Evolutionary conservation across 2,329 filamentous ascomycete genomes (phyloP), one percentile per base, ranked within the genome.

Genomic region (Pochonia chlamydosporia): DNA sequence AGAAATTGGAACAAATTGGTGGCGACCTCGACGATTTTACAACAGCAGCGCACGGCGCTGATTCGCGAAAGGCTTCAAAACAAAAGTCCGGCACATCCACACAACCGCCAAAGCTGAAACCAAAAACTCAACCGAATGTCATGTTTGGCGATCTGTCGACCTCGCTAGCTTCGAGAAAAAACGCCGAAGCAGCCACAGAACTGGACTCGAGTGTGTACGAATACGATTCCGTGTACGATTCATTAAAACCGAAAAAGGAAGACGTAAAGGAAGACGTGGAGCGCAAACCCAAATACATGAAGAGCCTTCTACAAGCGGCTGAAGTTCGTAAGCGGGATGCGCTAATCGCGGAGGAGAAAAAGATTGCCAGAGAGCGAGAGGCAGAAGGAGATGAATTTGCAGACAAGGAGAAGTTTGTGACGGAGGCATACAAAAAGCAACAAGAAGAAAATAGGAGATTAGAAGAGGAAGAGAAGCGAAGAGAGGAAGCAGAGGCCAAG

Each of bases 391-490:
- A 92, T 28, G 85, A 86, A 59, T 93, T 82, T 58, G 85, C 78
- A 0, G 88, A 85, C 57, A 93, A 91, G 69, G 89, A 93, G 62
- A 88, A 85, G 65, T 93, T 93, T 56, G 89, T 93, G 28, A 93
- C 88, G 0, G 84, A 82, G 49, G 87, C 87, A 30, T 95, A 93
- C 63, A 89, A 87, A 70, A 76, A 78, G 59, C 87, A 92, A 61
- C 87, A 91, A 59, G 86, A 85, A 61, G 88, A 91, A 64, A 83
- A 88, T 54, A 72, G 74, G 54, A 71, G 74, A 46, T 60, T 87
- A 8, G 86, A 91, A 59, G 85, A 82, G 53, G 86, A 89, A 60
- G 87, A 93, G 67, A 78, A 73, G 60, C 68, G 64, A 49, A 72
- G 75, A 48, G 84, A 88, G 56, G 85, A 84, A 57, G 77, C 74